Conservation (phyloP, 2,329 filamentous ascomycete genomes). For the Colletotrichum cordylinicola region DNA sequence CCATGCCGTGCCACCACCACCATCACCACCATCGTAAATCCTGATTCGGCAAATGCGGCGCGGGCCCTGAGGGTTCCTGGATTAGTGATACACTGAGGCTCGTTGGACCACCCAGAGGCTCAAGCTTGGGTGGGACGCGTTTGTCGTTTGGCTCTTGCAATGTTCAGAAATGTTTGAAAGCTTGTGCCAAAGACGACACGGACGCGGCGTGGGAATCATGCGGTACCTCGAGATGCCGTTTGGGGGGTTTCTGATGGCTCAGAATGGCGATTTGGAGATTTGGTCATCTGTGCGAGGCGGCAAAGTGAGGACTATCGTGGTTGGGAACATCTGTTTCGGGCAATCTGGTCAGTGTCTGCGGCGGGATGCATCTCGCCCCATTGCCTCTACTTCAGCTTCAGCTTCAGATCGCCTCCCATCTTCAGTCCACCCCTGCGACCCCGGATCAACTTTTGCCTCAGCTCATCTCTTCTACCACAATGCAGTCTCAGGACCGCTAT, state of each 20-base stretch:
- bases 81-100: background rate
- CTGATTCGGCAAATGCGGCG: background rate
- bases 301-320: background rate
- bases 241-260: background rate
- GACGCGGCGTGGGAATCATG: background rate
- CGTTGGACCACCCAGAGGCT: background rate
- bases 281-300: background rate
- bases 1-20: background rate
- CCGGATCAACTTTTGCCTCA: background rate
- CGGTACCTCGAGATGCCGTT: background rate
- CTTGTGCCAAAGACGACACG: background rate
- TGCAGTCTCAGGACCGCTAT: background rate
- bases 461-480: background rate
- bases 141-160: background rate
- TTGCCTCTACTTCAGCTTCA: background rate
- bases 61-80: background rate
- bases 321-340: background rate
- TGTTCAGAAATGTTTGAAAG: background rate
- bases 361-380: background rate
- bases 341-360: background rate
- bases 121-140: background rate
- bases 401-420: background rate
- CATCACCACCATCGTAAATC: background rate
- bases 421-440: background rate
- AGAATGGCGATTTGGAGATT: background rate